These are phyloP conservation scores for Xylaria palmicola DNA, from an alignment of 495 filamentous ascomycete genomes.

Conservation along the genomic window DNA sequence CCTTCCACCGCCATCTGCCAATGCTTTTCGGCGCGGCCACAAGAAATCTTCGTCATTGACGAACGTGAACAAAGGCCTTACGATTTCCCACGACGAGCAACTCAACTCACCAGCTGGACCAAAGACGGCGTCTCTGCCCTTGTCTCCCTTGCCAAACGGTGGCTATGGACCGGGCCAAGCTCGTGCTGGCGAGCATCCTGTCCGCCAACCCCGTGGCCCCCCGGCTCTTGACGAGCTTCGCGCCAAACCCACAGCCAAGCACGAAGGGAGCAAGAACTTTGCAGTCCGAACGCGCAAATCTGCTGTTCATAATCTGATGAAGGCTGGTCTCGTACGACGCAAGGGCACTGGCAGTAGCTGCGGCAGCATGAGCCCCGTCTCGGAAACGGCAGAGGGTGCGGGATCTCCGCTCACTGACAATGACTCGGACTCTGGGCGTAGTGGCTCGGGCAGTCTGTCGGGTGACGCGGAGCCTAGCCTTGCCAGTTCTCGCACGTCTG, in stretches of 20 bases:
- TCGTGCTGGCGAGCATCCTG: constrained; percentile 90
- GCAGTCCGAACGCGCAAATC: constrained; percentile 87
- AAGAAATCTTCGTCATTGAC: constrained; percentile 85
- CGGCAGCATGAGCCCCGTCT: constrained; percentile 85
- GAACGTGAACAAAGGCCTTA: constrained; percentile 58
- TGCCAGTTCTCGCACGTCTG: constrained; percentile 75
- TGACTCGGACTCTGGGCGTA: constrained; percentile 75
- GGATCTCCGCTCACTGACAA: constrained; percentile 67
- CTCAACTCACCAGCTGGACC: constrained; percentile 65
- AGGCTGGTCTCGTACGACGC: constrained; percentile 85
- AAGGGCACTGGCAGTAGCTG: constrained; percentile 59
- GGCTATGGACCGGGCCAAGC: constrained; percentile 92
- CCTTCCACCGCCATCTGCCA: constrained; percentile 75
- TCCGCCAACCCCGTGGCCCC: constrained; percentile 90
- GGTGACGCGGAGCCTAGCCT: constrained; percentile 69
- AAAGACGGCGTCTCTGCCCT: constrained; percentile 73
- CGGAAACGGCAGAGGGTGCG: constrained; percentile 74
- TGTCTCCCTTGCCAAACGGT: constrained; percentile 73
- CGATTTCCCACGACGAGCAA: constrained; percentile 53
- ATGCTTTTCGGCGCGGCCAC: constrained; percentile 87
- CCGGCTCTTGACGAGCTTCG: constrained; percentile 89
- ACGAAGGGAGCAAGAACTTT: constrained; percentile 99
- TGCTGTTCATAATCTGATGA: constrained; percentile 86
- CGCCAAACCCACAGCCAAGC: constrained; percentile 85
- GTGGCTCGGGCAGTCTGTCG: constrained; percentile 76